Conservation (phyloP, 2,329 filamentous ascomycete species). For the Fusarium buharicum region DNA sequence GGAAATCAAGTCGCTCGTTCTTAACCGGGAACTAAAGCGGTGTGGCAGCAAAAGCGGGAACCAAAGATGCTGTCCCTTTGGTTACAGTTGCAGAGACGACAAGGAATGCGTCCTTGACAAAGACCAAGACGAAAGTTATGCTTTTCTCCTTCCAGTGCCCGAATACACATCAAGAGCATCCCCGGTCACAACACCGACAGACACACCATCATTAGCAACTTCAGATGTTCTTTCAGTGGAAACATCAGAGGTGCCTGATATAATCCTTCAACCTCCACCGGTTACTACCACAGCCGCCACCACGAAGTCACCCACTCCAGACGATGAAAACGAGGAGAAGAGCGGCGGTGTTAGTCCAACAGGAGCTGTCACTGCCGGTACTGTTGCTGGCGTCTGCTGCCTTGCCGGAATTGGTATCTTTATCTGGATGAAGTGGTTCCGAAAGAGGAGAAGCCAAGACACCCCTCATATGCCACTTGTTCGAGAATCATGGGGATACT, state of each 20-base stretch:
- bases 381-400: conserved; percentile 42
- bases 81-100: conserved; percentile 38
- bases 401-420: conserved; percentile 39
- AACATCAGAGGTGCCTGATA: conserved; percentile 33
- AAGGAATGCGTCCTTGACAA: conserved; percentile 36
- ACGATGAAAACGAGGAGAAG: conserved; percentile 15
- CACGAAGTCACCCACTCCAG: conserved; percentile 19
- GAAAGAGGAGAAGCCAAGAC: conserved; percentile 25
- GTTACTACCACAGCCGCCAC: conserved; percentile 11
- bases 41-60: conserved; percentile 34
- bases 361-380: conserved; percentile 39
- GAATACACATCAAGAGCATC: conserved; percentile 14
- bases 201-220: conserved; percentile 3
- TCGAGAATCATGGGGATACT: conserved; percentile 38
- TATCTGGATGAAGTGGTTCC: conserved; percentile 43
- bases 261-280: conserved; percentile 19
- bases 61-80: conserved; percentile 42
- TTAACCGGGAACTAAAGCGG: conserved; percentile 29
- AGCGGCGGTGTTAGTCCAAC: conserved; percentile 26
- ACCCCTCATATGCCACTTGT: conserved; percentile 12
- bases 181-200: conserved; percentile 14
- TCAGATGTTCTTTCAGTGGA: conserved; percentile 29
- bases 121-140: conserved; percentile 38
- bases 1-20: conserved; percentile 37
- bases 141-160: conserved; percentile 34